Percentiles rank a stretch among this genome's conserved stretches.
Evolutionary conservation across 2,329 filamentous ascomycete genomes (phyloP).

Genomic region (Cryphonectria parasitica): DNA sequence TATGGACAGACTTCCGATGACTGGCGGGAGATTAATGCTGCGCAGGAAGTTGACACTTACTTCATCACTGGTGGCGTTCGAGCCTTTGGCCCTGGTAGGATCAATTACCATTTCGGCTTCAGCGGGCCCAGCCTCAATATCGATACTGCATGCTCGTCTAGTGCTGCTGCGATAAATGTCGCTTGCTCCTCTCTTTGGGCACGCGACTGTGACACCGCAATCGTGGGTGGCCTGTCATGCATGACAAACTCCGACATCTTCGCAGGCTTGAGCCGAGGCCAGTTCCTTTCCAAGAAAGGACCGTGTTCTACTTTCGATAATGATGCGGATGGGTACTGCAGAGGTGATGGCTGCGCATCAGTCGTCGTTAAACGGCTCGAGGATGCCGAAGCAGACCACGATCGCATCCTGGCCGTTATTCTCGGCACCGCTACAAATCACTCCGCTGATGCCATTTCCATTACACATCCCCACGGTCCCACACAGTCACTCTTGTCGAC

Average conservation of each 20-base stretch:
- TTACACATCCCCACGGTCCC: conserved; percentile 80
- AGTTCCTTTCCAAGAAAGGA: conserved; percentile 77
- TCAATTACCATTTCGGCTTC: conserved; percentile 80
- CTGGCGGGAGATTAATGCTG: conserved; percentile 75
- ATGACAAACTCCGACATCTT: conserved; percentile 83
- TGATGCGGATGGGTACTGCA: conserved; percentile 80
- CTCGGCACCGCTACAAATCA: conserved; percentile 79
- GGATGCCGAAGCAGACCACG: conserved; percentile 76
- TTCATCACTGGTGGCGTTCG: conserved; percentile 50
- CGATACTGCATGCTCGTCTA: conserved; percentile 80
- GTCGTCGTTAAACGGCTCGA: conserved; percentile 79
- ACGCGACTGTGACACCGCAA: conserved; percentile 79
- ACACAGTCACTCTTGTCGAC: conserved; percentile 75
- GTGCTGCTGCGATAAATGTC: conserved; percentile 71
- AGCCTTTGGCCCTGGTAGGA: conserved; percentile 56
- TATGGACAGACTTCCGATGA: conserved; percentile 78
- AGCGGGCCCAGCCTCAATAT: conserved; percentile 72
- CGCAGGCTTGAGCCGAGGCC: conserved; percentile 73
- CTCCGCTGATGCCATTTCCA: conserved; percentile 78
- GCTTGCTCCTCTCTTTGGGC: conserved; percentile 74
- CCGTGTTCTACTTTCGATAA: conserved; percentile 83
- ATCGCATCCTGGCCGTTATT: conserved; percentile 77
- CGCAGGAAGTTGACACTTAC: conserved; percentile 68
- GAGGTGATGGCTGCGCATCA: conserved; percentile 74
- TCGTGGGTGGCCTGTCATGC: conserved; percentile 78